Percentiles rank a stretch among this genome's conserved stretches.
These are phyloP conservation scores for Iberis pinnata DNA, from an alignment of 345 rosid species.

Conservation along the genomic window DNA sequence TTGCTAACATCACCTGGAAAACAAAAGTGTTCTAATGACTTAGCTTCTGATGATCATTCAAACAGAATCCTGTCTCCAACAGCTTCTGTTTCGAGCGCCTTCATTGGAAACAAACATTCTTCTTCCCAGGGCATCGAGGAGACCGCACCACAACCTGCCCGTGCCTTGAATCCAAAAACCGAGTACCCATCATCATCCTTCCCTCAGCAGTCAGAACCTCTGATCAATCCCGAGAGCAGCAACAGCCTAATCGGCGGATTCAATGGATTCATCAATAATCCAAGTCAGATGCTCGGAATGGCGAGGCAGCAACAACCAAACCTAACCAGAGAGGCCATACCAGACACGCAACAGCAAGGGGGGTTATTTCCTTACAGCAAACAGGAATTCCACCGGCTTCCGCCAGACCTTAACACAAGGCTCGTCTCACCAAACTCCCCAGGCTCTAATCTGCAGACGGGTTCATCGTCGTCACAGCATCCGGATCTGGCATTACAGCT, in stretches of 20 bases:
- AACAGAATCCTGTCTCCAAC: slow-evolving; percentile 40
- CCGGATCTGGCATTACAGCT: slow-evolving; percentile 92
- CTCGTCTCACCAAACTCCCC: slow-evolving; percentile 58
- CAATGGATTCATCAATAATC: slow-evolving; percentile 20
- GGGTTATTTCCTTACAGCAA: slow-evolving; percentile 29
- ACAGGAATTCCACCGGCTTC: slow-evolving; percentile 40
- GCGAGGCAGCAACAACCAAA: slow-evolving; percentile 25
- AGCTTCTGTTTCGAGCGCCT: slow-evolving; percentile 33
- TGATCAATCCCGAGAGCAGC: slow-evolving; percentile 20
- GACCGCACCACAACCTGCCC: slow-evolving; percentile 27
- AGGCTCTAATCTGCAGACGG: slow-evolving; percentile 47
- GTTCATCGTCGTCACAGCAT: slow-evolving; percentile 65
- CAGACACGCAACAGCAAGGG: slow-evolving; percentile 24
- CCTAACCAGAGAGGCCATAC: slow-evolving; percentile 7
- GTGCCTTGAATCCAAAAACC: slow-evolving; percentile 35
- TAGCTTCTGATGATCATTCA: slow-evolving; percentile 33
- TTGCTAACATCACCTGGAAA: slow-evolving; percentile 18
- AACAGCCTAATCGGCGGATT: slow-evolving; percentile 22
- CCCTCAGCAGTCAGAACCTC: slow-evolving; percentile 31
- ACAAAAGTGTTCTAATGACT: slow-evolving; percentile 30
- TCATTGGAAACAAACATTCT: slow-evolving; percentile 33
- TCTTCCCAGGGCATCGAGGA: slow-evolving; percentile 37
- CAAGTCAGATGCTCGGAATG: slow-evolving; percentile 28
- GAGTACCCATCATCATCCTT: slow-evolving; percentile 32
- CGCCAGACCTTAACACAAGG: slow-evolving; percentile 61